phyloP scores from a whole-genome alignment of 2,329 filamentous ascomycete species.

The Tolypocladium tundrense region DNA sequence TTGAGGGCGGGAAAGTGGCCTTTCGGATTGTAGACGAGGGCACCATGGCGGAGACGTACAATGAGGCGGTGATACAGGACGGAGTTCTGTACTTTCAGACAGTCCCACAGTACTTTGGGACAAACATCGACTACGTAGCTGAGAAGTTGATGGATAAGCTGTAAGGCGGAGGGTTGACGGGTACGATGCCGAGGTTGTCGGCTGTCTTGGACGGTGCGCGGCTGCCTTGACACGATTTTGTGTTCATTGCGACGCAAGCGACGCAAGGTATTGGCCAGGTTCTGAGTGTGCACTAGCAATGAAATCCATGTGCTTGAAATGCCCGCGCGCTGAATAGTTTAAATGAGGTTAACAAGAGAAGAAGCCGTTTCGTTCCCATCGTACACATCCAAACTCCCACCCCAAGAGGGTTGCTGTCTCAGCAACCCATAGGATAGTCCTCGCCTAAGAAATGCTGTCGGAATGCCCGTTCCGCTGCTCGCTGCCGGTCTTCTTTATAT shows the following conservation, averaged over 20 bases:
- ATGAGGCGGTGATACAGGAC: slow-evolving; percentile 36
- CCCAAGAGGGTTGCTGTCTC: neutral
- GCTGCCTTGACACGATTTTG: neutral
- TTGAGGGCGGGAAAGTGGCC: slow-evolving; percentile 30
- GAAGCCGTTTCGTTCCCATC: neutral
- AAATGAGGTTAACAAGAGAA: neutral
- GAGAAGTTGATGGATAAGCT: slow-evolving; percentile 19
- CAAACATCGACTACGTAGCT: slow-evolving; percentile 19
- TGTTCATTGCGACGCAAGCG: neutral
- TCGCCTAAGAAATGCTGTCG: neutral
- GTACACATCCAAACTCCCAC: neutral
- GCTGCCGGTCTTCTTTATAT: slow-evolving; percentile 17
- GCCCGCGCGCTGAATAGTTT: neutral
- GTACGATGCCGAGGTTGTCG: neutral
- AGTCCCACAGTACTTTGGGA: slow-evolving; percentile 13
- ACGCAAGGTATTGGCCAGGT: neutral
- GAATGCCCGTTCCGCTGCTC: neutral
- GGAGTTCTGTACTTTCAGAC: slow-evolving; percentile 39
- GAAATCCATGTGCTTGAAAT: neutral
- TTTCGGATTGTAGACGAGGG: slow-evolving; percentile 38
- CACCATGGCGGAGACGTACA: slow-evolving; percentile 25
- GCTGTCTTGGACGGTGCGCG: neutral
- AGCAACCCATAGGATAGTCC: neutral
- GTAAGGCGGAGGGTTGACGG: slow-evolving; percentile 1
- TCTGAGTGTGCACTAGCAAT: neutral